Conservation (phyloP, 495 filamentous ascomycete genomes). For the Daldinia caldariorum region DNA sequence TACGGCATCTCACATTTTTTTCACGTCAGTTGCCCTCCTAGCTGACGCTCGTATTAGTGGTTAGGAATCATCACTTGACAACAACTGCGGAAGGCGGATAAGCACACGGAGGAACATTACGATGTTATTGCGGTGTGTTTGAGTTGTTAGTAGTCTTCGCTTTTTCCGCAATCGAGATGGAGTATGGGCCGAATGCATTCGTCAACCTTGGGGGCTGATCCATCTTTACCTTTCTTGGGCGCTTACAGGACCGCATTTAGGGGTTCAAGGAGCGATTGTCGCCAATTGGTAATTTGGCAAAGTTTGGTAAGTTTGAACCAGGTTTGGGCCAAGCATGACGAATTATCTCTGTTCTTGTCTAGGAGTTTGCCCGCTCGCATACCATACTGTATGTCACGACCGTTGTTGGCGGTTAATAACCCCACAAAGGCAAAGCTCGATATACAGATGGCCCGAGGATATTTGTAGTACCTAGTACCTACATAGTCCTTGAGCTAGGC, state of each 20-base stretch:
- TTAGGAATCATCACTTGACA: background rate
- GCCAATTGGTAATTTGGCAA: slow-evolving; percentile 10
- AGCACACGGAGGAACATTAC: background rate
- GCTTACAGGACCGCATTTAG: slow-evolving; percentile 29
- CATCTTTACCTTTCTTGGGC: slow-evolving; percentile 15
- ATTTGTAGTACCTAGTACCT: background rate
- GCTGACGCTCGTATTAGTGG: slow-evolving; percentile 15
- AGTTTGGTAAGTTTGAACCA: background rate
- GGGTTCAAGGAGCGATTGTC: slow-evolving; percentile 26
- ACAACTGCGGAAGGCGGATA: background rate
- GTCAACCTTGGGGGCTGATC: slow-evolving; percentile 25
- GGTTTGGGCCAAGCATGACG: slow-evolving; percentile 17
- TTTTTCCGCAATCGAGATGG: slow-evolving; percentile 14
- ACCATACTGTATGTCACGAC: slow-evolving; percentile 23
- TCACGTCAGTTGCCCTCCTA: slow-evolving; percentile 22
- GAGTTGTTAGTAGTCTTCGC: background rate
- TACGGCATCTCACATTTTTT: background rate
- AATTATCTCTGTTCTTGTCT: slow-evolving; percentile 31
- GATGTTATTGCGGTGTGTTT: slow-evolving; percentile 2
- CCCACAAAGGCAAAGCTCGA: slow-evolving; percentile 38
- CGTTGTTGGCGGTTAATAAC: slow-evolving; percentile 39
- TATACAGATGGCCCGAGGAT: slow-evolving; percentile 13
- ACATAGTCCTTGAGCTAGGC: slow-evolving; percentile 13
- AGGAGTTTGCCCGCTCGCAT: slow-evolving; percentile 24
- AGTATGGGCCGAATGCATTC: slow-evolving; percentile 32